A percentile compares a stretch with the other conserved stretches of the same genome.
Conservation (phyloP, 2,329 filamentous ascomycete species). For the Aspergillus calidoustus region DNA sequence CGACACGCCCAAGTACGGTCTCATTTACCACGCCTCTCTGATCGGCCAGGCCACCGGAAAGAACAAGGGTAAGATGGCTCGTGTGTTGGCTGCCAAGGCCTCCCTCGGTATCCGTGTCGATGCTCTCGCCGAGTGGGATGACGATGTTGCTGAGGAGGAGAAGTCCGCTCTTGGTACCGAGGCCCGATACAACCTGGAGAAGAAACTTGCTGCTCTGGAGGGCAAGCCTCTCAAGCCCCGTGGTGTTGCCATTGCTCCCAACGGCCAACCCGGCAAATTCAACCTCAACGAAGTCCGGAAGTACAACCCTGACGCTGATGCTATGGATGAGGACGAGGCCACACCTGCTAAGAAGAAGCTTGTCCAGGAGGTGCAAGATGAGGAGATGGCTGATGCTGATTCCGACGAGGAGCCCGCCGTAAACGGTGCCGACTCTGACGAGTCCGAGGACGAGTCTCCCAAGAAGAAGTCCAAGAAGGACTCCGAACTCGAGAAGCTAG, state of each 20-base stretch:
- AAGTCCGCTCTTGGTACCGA: constrained; percentile 77
- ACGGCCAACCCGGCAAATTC: constrained; percentile 72
- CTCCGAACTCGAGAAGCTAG: constrained; percentile 60
- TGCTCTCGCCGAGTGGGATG: constrained; percentile 78
- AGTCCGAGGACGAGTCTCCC: constrained; percentile 34
- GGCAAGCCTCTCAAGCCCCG: constrained; percentile 84
- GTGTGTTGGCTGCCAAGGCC: constrained; percentile 92
- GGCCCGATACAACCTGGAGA: constrained; percentile 54
- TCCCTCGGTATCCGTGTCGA: constrained; percentile 93
- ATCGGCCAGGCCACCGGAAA: constrained; percentile 96
- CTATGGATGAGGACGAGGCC: constrained; percentile 71
- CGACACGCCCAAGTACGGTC: constrained; percentile 97
- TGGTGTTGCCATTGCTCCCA: constrained; percentile 74
- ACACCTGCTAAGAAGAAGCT: constrained; percentile 51
- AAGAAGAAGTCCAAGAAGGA: constrained; percentile 53
- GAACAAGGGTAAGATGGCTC: constrained; percentile 99
- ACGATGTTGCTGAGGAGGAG: constrained; percentile 85
- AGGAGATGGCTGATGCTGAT: constrained; percentile 50
- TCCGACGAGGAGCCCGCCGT: constrained; percentile 32
- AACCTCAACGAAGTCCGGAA: constrained; percentile 90
- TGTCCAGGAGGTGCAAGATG: constrained; percentile 50
- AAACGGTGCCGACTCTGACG: constrained; percentile 33
- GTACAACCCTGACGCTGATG: constrained; percentile 95
- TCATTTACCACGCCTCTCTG: constrained; percentile 89
- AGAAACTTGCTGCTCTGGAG: constrained; percentile 67